Percentiles rank a stretch among this genome's conserved stretches.
Evolutionary conservation across 352 stramenopile genomes (phyloP).

Genomic region (Pythium biforme): DNA sequence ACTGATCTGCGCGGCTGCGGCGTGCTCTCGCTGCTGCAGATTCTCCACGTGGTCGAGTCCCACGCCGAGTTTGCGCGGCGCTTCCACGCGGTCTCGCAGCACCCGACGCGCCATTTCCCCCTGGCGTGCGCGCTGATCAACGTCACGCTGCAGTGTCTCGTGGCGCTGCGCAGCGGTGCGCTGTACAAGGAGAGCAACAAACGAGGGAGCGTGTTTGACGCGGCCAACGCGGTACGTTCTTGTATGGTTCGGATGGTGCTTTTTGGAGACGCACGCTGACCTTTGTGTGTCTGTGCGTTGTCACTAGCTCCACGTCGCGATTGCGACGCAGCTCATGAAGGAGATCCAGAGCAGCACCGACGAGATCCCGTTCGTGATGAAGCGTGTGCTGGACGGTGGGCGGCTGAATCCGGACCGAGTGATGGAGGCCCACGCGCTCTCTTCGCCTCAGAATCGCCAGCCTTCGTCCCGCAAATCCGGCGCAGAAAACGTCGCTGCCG

Average conservation of each 20-base stretch:
- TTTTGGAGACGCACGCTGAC: too few relatives aligned
- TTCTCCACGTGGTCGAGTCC: conserved; percentile 74
- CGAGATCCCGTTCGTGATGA: conserved; percentile 61
- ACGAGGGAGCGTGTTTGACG: conserved; percentile 46
- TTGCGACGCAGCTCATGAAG: conserved; percentile 39
- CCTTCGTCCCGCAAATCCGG: not conserved
- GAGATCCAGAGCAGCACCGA: conserved; percentile 42
- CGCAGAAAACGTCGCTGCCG: conserved; percentile 6
- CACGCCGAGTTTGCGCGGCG: conserved; percentile 50
- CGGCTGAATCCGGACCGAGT: conserved; percentile 35
- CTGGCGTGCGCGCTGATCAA: conserved; percentile 78
- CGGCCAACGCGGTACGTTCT: conserved; percentile 48
- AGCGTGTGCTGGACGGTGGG: conserved; percentile 50
- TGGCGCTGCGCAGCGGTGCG: conserved; percentile 59
- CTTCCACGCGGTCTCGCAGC: conserved; percentile 49
- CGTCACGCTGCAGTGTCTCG: conserved; percentile 63
- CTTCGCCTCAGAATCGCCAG: not conserved
- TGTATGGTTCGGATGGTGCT: too few relatives aligned
- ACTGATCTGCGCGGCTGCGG: conserved; percentile 87
- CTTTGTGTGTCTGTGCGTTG: too few relatives aligned
- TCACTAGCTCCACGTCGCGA: conserved; percentile 54
- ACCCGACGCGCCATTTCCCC: conserved; percentile 66
- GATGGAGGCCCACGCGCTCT: conserved; percentile 28
- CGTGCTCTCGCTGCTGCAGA: conserved; percentile 84
- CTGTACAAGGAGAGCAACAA: conserved; percentile 56